Evolutionary conservation across 1,284 basidiomycete species (phyloP).

Genomic region (Pulveroboletus sp.): DNA sequence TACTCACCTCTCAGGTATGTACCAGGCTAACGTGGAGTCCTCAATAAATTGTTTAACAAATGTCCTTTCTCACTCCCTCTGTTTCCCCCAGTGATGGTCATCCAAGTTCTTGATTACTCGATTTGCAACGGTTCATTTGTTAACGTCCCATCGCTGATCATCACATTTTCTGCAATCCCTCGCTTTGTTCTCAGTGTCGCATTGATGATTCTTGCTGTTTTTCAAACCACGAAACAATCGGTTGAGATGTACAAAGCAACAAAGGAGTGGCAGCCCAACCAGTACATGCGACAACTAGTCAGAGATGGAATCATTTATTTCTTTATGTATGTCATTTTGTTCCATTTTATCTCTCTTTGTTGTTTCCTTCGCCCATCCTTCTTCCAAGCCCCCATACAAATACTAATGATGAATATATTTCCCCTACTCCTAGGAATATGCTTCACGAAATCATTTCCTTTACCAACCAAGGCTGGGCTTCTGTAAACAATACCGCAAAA

Average conservation of each 20-base stretch:
- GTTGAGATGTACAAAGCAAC: neutral
- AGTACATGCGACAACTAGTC: neutral
- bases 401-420: neutral
- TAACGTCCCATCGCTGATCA: neutral
- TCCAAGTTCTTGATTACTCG: neutral
- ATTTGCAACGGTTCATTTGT: neutral
- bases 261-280: neutral
- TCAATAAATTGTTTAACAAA: too few relatives aligned
- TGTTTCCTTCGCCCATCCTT: neutral
- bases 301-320: neutral
- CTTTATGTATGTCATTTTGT: neutral
- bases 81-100: neutral
- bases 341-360: neutral
- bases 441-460: too few relatives aligned
- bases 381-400: too few relatives aligned
- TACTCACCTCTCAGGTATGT: neutral
- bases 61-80: too few relatives aligned
- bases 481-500: too few relatives aligned
- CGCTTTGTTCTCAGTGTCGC: neutral
- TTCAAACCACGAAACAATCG: neutral
- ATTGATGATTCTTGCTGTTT: neutral
- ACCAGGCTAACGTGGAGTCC: too few relatives aligned
- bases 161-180: constrained; percentile 2
- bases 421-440: neutral
- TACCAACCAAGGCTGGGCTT: too few relatives aligned